Conservation (phyloP, 208 protist species). For the Trypanosoma rangeli region DNA sequence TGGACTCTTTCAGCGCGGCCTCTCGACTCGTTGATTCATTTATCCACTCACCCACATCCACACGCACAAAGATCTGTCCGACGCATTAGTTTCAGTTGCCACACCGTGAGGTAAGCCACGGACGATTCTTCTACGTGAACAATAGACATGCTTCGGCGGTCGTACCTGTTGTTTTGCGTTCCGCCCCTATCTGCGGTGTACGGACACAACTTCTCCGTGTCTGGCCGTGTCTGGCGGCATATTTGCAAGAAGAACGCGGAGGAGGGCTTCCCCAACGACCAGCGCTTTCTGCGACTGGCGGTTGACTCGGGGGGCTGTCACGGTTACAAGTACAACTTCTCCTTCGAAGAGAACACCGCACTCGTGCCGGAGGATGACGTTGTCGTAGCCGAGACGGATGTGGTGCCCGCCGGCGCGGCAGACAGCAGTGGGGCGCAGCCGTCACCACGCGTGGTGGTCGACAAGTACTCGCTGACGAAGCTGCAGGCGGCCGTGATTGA, state of each 20-base stretch:
- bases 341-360: slow-evolving; percentile 51
- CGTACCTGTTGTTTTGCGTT: slow-evolving; percentile 12
- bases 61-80: neutral
- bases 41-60: neutral
- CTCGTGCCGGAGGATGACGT: slow-evolving; percentile 71
- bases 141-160: slow-evolving; percentile 22
- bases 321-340: slow-evolving; percentile 89
- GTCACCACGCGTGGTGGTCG: slow-evolving; percentile 64
- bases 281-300: slow-evolving; percentile 71
- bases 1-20: too few relatives aligned
- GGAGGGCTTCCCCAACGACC: slow-evolving; percentile 76
- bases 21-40: neutral
- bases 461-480: slow-evolving; percentile 69
- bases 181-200: slow-evolving; percentile 54
- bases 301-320: slow-evolving; percentile 90
- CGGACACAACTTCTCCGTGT: slow-evolving; percentile 74
- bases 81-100: too few relatives aligned
- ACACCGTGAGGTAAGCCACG: too few relatives aligned
- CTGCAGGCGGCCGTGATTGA: slow-evolving; percentile 74
- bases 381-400: slow-evolving; percentile 58
- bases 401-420: slow-evolving; percentile 26
- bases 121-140: neutral
- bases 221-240: slow-evolving; percentile 62
- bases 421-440: slow-evolving; percentile 15
- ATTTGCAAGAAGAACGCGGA: slow-evolving; percentile 73